These are phyloP conservation scores for Blastomyces parvus DNA, from an alignment of 2,329 filamentous ascomycete species.

Conservation along the genomic window DNA sequence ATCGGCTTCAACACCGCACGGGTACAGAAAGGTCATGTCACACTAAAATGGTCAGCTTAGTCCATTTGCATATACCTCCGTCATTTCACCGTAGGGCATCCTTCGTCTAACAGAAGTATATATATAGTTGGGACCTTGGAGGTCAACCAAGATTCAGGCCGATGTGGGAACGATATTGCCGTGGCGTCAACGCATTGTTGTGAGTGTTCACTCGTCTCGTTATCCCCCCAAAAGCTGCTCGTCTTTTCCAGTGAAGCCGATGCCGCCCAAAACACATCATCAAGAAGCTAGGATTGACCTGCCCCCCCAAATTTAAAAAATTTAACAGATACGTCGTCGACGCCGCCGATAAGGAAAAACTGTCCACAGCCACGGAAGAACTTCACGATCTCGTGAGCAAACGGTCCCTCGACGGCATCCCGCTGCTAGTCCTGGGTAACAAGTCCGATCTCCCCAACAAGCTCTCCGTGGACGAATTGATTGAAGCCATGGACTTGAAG, in stretches of 20 bases:
- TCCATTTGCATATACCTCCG: not conserved
- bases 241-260: not conserved
- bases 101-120: constrained; percentile 1
- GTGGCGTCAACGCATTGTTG: constrained; percentile 94
- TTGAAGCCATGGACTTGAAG: constrained; percentile 84
- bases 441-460: constrained; percentile 93
- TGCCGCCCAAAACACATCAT: not conserved
- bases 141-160: constrained; percentile 93
- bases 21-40: constrained; percentile 95
- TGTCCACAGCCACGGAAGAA: constrained; percentile 82
- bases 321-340: constrained; percentile 86
- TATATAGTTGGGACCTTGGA: constrained; percentile 79
- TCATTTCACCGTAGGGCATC: constrained; percentile 6
- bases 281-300: not conserved
- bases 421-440: constrained; percentile 87
- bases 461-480: constrained; percentile 86
- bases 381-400: constrained; percentile 82
- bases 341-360: constrained; percentile 71
- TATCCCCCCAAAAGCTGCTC: not conserved
- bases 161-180: constrained; percentile 99
- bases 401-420: constrained; percentile 76
- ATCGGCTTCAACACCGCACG: constrained; percentile 99
- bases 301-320: not conserved
- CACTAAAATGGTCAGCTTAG: constrained; percentile 67
- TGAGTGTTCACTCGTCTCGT: constrained; percentile 23